Evolutionary conservation across 495 filamentous ascomycete genomes (phyloP).

Genomic region (Patellaria atrata): DNA sequence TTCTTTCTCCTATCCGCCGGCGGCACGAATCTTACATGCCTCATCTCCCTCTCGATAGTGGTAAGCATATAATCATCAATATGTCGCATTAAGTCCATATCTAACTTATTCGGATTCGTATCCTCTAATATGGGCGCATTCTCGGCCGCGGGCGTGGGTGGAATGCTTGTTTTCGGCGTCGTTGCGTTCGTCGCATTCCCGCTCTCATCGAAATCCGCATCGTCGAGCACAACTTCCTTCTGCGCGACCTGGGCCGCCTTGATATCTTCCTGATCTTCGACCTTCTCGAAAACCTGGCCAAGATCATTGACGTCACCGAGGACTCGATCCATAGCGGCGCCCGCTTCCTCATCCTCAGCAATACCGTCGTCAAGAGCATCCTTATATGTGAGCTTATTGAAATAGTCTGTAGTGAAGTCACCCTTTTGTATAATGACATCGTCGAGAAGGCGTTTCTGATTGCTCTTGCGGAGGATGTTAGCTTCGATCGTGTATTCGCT

Average conservation of each 20-base stretch:
- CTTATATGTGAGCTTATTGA: slow-evolving; percentile 62
- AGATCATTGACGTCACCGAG: slow-evolving; percentile 40
- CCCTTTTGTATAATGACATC: slow-evolving; percentile 98
- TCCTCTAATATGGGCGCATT: slow-evolving; percentile 10
- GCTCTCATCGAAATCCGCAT: slow-evolving; percentile 80
- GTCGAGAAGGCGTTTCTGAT: slow-evolving; percentile 95
- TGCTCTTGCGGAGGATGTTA: slow-evolving; percentile 91
- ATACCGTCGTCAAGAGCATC: slow-evolving; percentile 54
- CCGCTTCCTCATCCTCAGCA: slow-evolving; percentile 45
- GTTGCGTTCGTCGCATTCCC: slow-evolving; percentile 11
- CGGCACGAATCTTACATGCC: slow-evolving; percentile 62
- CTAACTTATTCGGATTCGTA: slow-evolving; percentile 35
- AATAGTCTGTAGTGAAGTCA: slow-evolving; percentile 96
- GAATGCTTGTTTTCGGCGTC: slow-evolving; percentile 27
- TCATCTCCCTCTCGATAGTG: slow-evolving; percentile 61
- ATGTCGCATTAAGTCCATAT: slow-evolving; percentile 23
- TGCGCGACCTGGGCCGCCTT: slow-evolving; percentile 75
- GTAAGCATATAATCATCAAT: slow-evolving; percentile 80
- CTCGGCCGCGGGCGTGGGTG: slow-evolving; percentile 13
- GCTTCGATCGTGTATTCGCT: slow-evolving; percentile 97
- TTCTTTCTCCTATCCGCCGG: slow-evolving; percentile 73
- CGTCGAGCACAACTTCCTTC: slow-evolving; percentile 78
- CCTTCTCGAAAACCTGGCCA: slow-evolving; percentile 60
- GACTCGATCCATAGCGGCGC: slow-evolving; percentile 75
- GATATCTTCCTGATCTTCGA: slow-evolving; percentile 86